phyloP scores from a whole-genome alignment of 2,329 filamentous ascomycete genomes.

The Ophiostoma tasmaniense region DNA sequence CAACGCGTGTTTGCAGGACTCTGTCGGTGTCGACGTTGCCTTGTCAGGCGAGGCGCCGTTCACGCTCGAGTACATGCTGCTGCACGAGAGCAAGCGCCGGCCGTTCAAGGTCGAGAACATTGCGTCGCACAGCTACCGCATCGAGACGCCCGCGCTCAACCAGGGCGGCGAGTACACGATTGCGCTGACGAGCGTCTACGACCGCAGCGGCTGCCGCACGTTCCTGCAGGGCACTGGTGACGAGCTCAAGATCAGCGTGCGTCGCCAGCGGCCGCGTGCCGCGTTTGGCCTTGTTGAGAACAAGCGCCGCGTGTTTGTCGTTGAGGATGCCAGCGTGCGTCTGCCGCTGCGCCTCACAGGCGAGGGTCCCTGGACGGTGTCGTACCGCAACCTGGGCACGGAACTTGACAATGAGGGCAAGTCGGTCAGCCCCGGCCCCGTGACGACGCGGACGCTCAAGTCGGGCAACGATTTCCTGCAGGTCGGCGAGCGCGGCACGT shows the following conservation, averaged over 20 bases:
- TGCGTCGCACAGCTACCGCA: conserved; percentile 52
- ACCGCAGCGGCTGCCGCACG: conserved; percentile 78
- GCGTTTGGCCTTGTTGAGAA: conserved; percentile 81
- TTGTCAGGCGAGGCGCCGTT: conserved; percentile 81
- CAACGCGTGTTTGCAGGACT: conserved; percentile 74
- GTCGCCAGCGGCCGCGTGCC: conserved; percentile 78
- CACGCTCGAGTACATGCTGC: conserved; percentile 81
- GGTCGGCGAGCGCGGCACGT: conserved; percentile 61
- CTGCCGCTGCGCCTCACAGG: conserved; percentile 81
- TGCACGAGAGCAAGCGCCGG: conserved; percentile 78
- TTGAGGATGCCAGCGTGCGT: conserved; percentile 65
- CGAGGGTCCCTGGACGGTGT: conserved; percentile 73
- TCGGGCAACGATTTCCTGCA: conserved; percentile 59
- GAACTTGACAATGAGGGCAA: conserved; percentile 16
- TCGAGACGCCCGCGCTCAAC: conserved; percentile 64
- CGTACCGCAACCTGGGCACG: conserved; percentile 56
- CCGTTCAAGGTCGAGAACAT: conserved; percentile 59
- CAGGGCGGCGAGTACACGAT: conserved; percentile 87
- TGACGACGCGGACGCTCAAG: conserved; percentile 41
- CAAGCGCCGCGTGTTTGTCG: conserved; percentile 61
- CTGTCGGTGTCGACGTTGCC: conserved; percentile 63
- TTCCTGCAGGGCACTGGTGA: conserved; percentile 57
- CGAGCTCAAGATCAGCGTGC: conserved; percentile 75
- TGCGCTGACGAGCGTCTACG: conserved; percentile 75
- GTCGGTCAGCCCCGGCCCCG: conserved; percentile 19